Evolutionary conservation across 1,284 basidiomycete genomes (phyloP).

Genomic region (Cystobasidium pallidum): DNA sequence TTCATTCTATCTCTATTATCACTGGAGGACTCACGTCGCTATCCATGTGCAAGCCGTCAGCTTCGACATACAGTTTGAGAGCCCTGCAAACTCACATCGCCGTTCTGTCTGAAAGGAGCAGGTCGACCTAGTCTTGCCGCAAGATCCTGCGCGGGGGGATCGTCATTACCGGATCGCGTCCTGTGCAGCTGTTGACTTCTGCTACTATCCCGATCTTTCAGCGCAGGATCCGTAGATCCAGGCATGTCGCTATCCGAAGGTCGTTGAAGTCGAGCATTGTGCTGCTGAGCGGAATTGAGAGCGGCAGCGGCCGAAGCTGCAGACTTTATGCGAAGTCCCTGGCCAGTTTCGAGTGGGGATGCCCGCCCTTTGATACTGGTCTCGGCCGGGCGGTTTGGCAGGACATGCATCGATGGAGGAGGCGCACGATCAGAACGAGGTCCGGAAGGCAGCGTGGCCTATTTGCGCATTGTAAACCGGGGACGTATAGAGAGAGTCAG

Average conservation of each 20-base stretch:
- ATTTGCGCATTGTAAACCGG: neutral
- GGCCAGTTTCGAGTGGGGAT: constrained; percentile 11
- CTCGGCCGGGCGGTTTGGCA: constrained; percentile 11
- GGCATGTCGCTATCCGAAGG: constrained; percentile 9
- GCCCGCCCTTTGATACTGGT: constrained; percentile 38
- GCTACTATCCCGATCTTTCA: neutral
- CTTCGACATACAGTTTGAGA: neutral
- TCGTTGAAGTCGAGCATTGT: constrained; percentile 34
- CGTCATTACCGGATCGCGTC: neutral
- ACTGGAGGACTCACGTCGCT: constrained; percentile 1
- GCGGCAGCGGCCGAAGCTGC: constrained; percentile 27
- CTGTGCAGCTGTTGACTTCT: neutral
- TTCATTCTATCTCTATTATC: constrained; percentile 4
- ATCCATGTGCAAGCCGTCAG: neutral
- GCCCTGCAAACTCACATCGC: constrained; percentile 9
- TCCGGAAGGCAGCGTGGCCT: constrained; percentile 26
- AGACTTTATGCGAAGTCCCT: constrained; percentile 40
- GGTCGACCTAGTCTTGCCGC: constrained; percentile 17
- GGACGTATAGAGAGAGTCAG: neutral
- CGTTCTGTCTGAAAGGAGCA: neutral
- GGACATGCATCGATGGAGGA: constrained; percentile 6
- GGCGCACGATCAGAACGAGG: constrained; percentile 27
- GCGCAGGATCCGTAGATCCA: neutral
- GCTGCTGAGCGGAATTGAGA: constrained; percentile 38
- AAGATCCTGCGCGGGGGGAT: neutral